Evolutionary conservation across 495 filamentous ascomycete genomes (phyloP).

Genomic region (Aspergillus sclerotioniger): DNA sequence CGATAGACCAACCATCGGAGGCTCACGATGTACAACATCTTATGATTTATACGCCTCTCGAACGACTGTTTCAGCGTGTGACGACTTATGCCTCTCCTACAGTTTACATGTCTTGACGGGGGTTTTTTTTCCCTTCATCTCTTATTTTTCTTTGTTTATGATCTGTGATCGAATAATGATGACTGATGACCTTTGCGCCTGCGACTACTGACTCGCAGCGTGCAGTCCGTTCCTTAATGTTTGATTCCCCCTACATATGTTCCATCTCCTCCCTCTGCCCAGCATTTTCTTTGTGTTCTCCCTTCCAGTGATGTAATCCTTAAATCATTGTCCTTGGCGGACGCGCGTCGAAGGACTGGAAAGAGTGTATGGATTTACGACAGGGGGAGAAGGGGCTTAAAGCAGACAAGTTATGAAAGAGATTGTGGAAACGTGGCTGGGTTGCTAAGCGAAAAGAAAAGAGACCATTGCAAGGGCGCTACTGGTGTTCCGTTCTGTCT

Average conservation of each 20-base stretch:
- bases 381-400: background rate
- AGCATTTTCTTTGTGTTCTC: conserved; percentile 8
- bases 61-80: conserved; percentile 24
- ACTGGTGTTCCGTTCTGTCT: conserved; percentile 5
- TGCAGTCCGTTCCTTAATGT: conserved; percentile 36
- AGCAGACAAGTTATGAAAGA: background rate
- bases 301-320: conserved; percentile 10
- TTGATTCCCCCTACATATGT: conserved; percentile 21
- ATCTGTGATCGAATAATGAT: conserved; percentile 25
- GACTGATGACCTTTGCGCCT: conserved; percentile 34
- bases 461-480: conserved; percentile 5
- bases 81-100: conserved; percentile 36
- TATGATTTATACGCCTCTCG: conserved; percentile 19
- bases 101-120: background rate
- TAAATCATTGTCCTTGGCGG: conserved; percentile 8
- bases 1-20: conserved; percentile 16
- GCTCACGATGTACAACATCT: conserved; percentile 29
- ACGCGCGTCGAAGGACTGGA: background rate
- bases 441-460: conserved; percentile 11
- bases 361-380: background rate
- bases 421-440: background rate
- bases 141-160: conserved; percentile 18
- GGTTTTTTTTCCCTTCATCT: conserved; percentile 8
- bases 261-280: conserved; percentile 16
- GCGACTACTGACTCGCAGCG: conserved; percentile 44